Base-by-base conservation (phyloP, 163 green algal genomes). In the Chlamydomonas reinhardtii region DNA sequence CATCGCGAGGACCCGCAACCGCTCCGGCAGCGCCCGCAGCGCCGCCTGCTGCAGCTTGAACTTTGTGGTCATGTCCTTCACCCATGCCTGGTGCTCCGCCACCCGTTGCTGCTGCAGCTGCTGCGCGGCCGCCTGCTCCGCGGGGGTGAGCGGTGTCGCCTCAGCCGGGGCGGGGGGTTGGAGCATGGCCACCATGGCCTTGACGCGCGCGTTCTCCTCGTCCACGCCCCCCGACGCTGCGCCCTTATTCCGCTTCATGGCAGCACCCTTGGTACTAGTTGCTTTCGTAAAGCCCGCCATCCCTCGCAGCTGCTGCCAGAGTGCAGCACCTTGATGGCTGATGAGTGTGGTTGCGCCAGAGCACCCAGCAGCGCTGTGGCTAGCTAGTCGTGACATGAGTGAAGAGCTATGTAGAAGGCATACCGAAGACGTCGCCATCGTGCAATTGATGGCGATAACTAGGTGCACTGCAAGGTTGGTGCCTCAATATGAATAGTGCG, bases 41-140 rank as follows among this genome's bases (percentile, higher is more conserved):
- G 85, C 85, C 1, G 71, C 71, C 61, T 59, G 31, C 72, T 86
- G 85, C 39, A 90, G 85, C n/a, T 73, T 65, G 62, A 73, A 61
- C 85, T 90, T 90, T 19, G 79, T 59, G 17, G 0, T 31, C 85
- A 90, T 78, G 70, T 87, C 76, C 43, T 76, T n/a, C 15, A 34
- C 19, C 78, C 77, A 87, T 2, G 71, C 72, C 3, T 62, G 37
- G 37, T 62, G 19, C 61, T 87, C 82, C 0, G n/a, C 32, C n/a
- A n/a, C 34, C 11, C 29, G 34, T 39, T 16, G 3, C 8, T 43
- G 22, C 8, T 66, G 6, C 31, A 81, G 25, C 16, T 35, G 69
- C 2, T 35, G 56, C 16, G 34, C 14, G 4, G 37, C 37, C 24
- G 34, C 82, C 66, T 72, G 52, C 37, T 86, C 70, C 27, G 52